phyloP scores from a whole-genome alignment of 176 grass and related monocot species.

The Cenchrus americanus region DNA sequence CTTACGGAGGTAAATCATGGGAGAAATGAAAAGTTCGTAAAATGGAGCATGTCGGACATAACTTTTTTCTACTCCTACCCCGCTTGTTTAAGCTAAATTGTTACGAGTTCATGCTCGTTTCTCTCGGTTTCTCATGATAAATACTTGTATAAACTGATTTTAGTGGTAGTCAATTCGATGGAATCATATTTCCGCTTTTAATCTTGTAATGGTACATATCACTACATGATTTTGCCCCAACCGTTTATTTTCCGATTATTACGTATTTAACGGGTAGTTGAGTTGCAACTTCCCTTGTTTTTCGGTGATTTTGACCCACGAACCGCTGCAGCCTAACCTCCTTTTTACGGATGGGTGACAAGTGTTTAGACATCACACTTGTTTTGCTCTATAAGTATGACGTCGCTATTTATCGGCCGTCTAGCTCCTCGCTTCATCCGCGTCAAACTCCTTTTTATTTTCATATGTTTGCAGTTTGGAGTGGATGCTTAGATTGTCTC shows the following conservation, averaged over 20 bases:
- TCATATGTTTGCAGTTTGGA: no score
- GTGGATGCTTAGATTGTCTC: no score
- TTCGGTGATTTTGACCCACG: conserved; percentile 93
- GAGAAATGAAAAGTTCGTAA: conserved; percentile 2
- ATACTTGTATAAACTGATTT: background rate
- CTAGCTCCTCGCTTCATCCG: no score
- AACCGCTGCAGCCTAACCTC: conserved; percentile 76
- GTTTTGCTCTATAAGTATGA: no score
- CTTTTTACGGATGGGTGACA: no score
- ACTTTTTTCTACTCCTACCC: background rate
- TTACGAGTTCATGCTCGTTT: background rate
- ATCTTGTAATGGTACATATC: background rate
- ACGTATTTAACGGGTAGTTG: conserved; percentile 67
- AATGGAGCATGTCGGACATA: background rate
- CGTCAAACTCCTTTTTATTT: no score
- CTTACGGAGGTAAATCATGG: conserved; percentile 78
- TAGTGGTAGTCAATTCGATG: conserved; percentile 2
- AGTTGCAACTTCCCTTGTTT: conserved; percentile 91
- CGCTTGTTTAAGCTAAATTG: background rate
- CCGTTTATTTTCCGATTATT: conserved; percentile 27
- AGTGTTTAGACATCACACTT: no score
- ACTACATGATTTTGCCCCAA: background rate
- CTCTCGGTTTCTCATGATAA: background rate
- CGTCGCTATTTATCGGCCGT: no score
- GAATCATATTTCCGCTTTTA: conserved; percentile 15